phyloP scores from a whole-genome alignment of 2,329 filamentous ascomycete genomes.

The Claviceps citrina region DNA sequence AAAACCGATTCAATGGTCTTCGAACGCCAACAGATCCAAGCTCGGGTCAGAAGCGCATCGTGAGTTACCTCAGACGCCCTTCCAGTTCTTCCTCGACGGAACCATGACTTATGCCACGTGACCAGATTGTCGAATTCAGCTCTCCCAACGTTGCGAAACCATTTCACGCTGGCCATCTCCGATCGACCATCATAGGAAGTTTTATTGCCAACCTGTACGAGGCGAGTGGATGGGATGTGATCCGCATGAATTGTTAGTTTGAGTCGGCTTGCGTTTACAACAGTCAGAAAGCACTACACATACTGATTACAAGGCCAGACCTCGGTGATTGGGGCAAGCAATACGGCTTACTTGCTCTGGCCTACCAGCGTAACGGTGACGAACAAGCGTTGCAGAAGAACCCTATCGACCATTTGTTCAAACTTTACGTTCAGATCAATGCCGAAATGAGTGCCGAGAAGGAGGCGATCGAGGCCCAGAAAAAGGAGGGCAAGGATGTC shows the following conservation, averaged over 20 bases:
- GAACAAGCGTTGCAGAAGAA: conserved; percentile 56
- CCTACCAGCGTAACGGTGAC: conserved; percentile 59
- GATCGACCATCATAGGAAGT: conserved; percentile 65
- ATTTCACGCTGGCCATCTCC: conserved; percentile 63
- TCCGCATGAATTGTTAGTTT: conserved; percentile 44
- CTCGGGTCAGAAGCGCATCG: conserved; percentile 45
- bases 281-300: neutral
- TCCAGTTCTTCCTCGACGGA: neutral
- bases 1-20: conserved; percentile 44
- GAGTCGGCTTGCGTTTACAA: neutral
- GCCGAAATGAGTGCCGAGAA: conserved; percentile 50
- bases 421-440: conserved; percentile 71
- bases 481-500: conserved; percentile 36
- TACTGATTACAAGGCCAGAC: conserved; percentile 24
- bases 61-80: conserved; percentile 1
- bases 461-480: conserved; percentile 43
- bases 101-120: neutral
- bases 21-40: conserved; percentile 45
- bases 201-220: conserved; percentile 61
- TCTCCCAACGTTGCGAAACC: conserved; percentile 79
- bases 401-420: conserved; percentile 68
- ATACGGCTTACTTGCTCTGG: conserved; percentile 56
- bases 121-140: conserved; percentile 59
- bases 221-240: conserved; percentile 56
- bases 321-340: conserved; percentile 73